Evolutionary conservation across 31 red algal genomes (phyloP), one percentile per base, ranked within the genome.

Genomic region (Porphyra umbilicalis): DNA sequence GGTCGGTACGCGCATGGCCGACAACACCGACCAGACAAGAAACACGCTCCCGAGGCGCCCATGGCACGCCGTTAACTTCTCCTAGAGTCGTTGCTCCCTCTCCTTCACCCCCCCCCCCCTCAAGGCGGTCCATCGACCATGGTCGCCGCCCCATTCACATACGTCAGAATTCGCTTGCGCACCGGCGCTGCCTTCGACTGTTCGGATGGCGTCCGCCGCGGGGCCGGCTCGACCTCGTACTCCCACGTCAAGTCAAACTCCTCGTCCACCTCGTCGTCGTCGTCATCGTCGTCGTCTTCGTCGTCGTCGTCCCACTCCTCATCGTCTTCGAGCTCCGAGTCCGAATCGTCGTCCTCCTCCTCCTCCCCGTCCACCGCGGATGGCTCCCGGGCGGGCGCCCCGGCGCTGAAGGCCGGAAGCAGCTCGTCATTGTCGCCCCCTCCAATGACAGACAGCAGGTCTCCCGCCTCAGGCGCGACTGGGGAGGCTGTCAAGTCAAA

Each of bases 301-400:
- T 71, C 42, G 42, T 46, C 57, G 8, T 71, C 57, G 57, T 71
- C 57, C 25, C 25, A 71, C 57, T 71, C 57, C 4, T 71, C 57
- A 29, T 71, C 38, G 38, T 39, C 38, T 9, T 39, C 81, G n/a
- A 15, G 20, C 11, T 83, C 81, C 81, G 68, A n/a, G 33, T 83
- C 81, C 31, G 75, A n/a, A 67, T 83, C 81, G 13, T 77, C 75
- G 32, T 77, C 75, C 75, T 77, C 75, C 31, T 5, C 8, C 25
- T 71, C 57, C 25, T 18, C 30, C 20, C 25, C 18, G 57, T n/a
- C 57, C 10, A 29, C 57, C 4, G 57, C 57, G 25, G 20, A 18
- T n/a, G n/a, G n/a, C n/a, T n/a, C n/a, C n/a, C n/a, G n/a, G n/a
- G n/a, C n/a, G n/a, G n/a, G n/a, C n/a, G n/a, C n/a, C n/a, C n/a